A percentile compares a stretch with the other conserved stretches of the same genome.
Evolutionary conservation across 306 rosid genomes (phyloP).

Genomic region (Glycine soja): DNA sequence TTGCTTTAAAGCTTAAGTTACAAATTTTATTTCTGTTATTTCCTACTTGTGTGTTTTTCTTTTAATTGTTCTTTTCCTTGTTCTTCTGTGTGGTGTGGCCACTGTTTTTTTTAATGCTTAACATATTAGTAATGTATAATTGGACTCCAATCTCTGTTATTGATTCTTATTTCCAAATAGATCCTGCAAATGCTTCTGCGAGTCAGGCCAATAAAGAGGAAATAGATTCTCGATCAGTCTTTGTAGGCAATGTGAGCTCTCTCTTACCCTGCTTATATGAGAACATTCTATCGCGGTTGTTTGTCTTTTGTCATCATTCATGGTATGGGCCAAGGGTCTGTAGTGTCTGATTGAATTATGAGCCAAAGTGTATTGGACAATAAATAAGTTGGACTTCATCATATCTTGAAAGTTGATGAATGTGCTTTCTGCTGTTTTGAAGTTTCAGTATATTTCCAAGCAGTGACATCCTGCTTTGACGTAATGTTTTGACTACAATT

Average conservation of each 20-base stretch:
- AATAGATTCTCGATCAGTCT: slow-evolving; percentile 75
- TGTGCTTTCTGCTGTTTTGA: slow-evolving; percentile 35
- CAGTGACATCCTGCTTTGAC: slow-evolving; percentile 50
- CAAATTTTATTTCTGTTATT: neutral
- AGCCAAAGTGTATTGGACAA: slow-evolving; percentile 4
- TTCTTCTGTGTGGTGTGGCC: neutral
- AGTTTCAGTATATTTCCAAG: slow-evolving; percentile 37
- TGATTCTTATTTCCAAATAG: slow-evolving; percentile 51
- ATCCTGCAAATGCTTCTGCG: slow-evolving; percentile 64
- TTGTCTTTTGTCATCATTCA: slow-evolving; percentile 19
- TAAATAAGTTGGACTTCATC: slow-evolving; percentile 14
- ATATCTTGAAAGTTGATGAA: slow-evolving; percentile 12
- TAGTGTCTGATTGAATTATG: slow-evolving; percentile 27
- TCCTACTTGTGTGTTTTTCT: neutral
- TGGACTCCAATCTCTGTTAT: slow-evolving; percentile 28
- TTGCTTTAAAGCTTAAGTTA: neutral
- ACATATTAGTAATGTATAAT: neutral
- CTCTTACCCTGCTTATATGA: slow-evolving; percentile 38
- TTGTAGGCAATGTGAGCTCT: slow-evolving; percentile 81
- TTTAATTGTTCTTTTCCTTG: neutral
- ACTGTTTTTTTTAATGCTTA: neutral
- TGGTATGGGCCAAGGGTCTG: slow-evolving; percentile 8
- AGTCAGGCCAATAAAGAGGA: slow-evolving; percentile 74
- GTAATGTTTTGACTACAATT: slow-evolving; percentile 56
- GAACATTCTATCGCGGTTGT: slow-evolving; percentile 6